phyloP scores from a whole-genome alignment of 1,284 basidiomycete genomes.

The Anthracocystis setariae region DNA sequence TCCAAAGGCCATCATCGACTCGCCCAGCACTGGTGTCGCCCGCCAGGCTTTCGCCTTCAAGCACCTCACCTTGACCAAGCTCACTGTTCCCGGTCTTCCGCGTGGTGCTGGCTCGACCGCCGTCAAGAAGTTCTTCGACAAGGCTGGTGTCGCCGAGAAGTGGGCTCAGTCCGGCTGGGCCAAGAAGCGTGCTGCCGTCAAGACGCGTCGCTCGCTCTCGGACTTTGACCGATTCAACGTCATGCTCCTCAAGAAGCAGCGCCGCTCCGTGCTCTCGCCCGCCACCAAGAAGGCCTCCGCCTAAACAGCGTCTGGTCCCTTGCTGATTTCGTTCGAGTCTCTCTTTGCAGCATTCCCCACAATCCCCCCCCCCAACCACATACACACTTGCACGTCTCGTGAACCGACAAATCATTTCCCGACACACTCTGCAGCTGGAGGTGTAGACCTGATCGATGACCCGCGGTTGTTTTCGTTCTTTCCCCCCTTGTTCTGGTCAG shows the following conservation, averaged over 20 bases:
- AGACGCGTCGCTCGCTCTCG: constrained; percentile 80
- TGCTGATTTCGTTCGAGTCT: constrained; percentile 22
- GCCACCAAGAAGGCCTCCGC: constrained; percentile 62
- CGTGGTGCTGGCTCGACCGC: constrained; percentile 84
- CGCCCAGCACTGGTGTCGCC: constrained; percentile 87
- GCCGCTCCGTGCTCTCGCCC: constrained; percentile 68
- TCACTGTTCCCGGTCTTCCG: constrained; percentile 84
- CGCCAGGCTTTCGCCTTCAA: constrained; percentile 92
- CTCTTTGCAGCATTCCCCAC: constrained; percentile 43
- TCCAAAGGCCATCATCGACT: constrained; percentile 89
- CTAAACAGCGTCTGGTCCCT: constrained; percentile 35
- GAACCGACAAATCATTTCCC: constrained; percentile 1
- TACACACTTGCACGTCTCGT: constrained; percentile 4
- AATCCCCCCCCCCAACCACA: constrained; percentile 11
- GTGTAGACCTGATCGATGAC: constrained; percentile 15
- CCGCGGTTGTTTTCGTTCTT: constrained; percentile 20
- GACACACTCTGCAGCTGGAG: constrained; percentile 13
- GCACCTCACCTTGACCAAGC: constrained; percentile 89
- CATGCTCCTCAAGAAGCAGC: constrained; percentile 72
- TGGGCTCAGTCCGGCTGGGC: constrained; percentile 88
- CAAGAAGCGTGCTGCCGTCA: constrained; percentile 82
- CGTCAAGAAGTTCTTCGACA: constrained; percentile 88
- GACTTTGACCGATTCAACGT: constrained; percentile 88
- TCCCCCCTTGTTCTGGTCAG: constrained; percentile 43
- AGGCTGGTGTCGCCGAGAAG: constrained; percentile 77